Conservation (phyloP, 164 flowering plant species). For the Cinnamomum chago region DNA sequence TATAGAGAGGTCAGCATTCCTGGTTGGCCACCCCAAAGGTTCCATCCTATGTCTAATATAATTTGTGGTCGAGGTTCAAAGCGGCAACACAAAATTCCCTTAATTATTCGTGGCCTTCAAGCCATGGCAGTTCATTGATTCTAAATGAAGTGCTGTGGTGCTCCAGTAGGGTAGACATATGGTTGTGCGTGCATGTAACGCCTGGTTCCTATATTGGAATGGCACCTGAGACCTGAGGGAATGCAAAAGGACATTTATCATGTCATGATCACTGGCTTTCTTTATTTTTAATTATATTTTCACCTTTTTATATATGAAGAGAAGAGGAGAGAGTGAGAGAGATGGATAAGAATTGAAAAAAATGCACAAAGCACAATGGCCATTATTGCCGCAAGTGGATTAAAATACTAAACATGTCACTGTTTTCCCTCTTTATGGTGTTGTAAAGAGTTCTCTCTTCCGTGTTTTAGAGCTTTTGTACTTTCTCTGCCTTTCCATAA, state of each 20-base stretch:
- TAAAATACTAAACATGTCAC: not conserved
- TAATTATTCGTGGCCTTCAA: too few relatives aligned
- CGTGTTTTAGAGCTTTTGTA: not conserved
- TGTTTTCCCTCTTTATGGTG: not conserved
- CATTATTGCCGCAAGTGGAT: conserved; percentile 2
- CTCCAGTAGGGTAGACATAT: not conserved
- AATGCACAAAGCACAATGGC: conserved; percentile 6
- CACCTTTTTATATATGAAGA: too few relatives aligned
- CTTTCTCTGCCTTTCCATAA: not conserved
- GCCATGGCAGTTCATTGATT: too few relatives aligned
- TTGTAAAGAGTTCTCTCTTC: not conserved
- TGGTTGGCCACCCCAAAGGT: too few relatives aligned
- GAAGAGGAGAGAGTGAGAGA: not conserved
- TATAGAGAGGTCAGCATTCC: too few relatives aligned
- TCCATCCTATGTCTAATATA: too few relatives aligned
- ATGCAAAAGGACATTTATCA: not conserved
- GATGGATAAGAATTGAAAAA: not conserved
- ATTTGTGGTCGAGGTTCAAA: too few relatives aligned
- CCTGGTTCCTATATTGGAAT: not conserved
- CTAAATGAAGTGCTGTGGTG: too few relatives aligned
- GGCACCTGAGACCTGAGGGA: not conserved
- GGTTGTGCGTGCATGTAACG: conserved; percentile 7
- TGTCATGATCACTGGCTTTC: not conserved
- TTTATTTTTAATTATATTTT: too few relatives aligned
- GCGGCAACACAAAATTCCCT: too few relatives aligned